Conservation (phyloP, 352 stramenopile species). For the Phytophthora vignae region DNA sequence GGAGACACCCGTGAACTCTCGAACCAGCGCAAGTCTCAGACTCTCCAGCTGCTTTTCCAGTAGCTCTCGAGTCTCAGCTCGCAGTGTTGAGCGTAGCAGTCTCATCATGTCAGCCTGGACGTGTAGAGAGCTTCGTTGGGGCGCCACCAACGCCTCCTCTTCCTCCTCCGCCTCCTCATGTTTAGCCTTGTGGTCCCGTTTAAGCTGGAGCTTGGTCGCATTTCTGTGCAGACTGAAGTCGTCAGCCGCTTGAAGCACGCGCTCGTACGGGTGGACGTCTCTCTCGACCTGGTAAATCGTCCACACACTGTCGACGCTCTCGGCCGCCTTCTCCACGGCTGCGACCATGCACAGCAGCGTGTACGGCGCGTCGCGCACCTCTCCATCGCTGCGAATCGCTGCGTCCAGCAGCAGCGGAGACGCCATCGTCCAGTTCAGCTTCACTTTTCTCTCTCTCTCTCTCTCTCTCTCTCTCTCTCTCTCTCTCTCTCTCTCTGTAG, state of each 20-base stretch:
- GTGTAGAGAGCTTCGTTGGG: conserved; percentile 2
- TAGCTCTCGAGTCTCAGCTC: conserved; percentile 2
- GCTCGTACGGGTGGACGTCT: conserved; percentile 28
- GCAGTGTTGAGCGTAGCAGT: conserved; percentile 18
- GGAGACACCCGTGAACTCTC: conserved; percentile 5
- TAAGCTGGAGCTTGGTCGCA: neutral
- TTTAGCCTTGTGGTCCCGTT: conserved; percentile 4
- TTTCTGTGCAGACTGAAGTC: conserved; percentile 27
- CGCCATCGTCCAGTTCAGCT: conserved; percentile 14
- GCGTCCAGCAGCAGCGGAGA: conserved; percentile 26
- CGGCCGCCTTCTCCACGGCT: conserved; percentile 25
- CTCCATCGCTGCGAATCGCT: conserved; percentile 27
- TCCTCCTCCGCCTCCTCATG: conserved; percentile 5
- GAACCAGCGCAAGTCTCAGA: conserved; percentile 5
- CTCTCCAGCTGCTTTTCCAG: conserved; percentile 18
- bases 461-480: no score
- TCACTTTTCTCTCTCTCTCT: neutral
- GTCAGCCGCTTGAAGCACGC: conserved; percentile 21
- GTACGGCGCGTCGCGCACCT: conserved; percentile 30
- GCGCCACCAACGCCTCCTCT: neutral
- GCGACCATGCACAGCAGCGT: conserved; percentile 31
- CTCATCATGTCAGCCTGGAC: conserved; percentile 26
- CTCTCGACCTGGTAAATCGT: conserved; percentile 21
- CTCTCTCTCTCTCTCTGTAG: neutral
- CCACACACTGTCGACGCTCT: neutral